Evolutionary conservation across 805 yeast genomes (phyloP), one percentile per base, ranked within the genome.

Genomic region (Sungouiozyma intestinalis): DNA sequence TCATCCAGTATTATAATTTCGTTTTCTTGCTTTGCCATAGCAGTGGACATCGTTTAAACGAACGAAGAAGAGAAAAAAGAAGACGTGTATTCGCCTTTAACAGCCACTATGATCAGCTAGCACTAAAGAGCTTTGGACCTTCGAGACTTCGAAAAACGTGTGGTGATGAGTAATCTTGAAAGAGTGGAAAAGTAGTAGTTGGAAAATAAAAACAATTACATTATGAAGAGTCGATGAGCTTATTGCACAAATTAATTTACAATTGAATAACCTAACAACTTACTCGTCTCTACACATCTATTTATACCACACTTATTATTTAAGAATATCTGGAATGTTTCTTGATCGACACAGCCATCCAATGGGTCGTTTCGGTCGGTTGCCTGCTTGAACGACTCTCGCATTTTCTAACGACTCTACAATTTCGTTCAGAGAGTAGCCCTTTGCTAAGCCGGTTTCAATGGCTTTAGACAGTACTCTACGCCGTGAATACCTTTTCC

Each of bases 391-490:
- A 40, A 65, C 62, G 36, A 57, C 60, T 47, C 80, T 58, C 32
- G 55, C 64, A 19, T 64, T 65, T 51, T 75, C 79, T 40, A 75
- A 52, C 16, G 72, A 61, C n/a, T 65, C 61, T 24, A 75, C 66
- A 16, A 73, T 65, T 33, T 63, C 55, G 2, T 67, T 66, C 35
- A 72, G 60, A 14, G 66, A 48, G 46, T 62, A 68, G 0, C 79
- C 78, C 48, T 66, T 65, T 3, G 52, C 48, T 40, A 67, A 49
- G 1, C 79, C 81, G 7, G 49, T 60, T 50, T 75, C 79, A 40
- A 76, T 73, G 4, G 79, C 79, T 46, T 67, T 70, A 56, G 74
- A 76, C 18, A 76, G 65, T 29, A 71, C 71, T 51, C 72, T 73
- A 33, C 81, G 60, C 46, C 81, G 55, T 38, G 72, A 65, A 51